Evolutionary conservation across 1,284 basidiomycete genomes (phyloP).

Genomic region (Leccinum griseonigrum): DNA sequence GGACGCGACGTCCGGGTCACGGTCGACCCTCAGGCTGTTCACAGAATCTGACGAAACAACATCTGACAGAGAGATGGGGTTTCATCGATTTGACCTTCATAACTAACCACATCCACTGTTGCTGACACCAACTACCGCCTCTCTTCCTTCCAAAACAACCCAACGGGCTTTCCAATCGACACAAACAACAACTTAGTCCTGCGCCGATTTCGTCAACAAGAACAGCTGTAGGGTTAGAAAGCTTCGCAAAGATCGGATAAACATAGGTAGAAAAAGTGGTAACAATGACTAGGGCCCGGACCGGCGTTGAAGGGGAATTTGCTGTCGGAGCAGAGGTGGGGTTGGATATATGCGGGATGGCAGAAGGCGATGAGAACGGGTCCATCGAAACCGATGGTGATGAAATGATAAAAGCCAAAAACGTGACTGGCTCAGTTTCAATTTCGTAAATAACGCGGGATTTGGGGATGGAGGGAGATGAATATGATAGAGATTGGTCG

Average conservation of each 20-base stretch:
- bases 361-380: slow-evolving; percentile 10
- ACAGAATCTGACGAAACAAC: too few species aligned
- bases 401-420: slow-evolving; percentile 83
- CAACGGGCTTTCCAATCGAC: slow-evolving; percentile 72
- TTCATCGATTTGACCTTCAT: slow-evolving; percentile 62
- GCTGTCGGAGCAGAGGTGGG: slow-evolving; percentile 4
- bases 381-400: slow-evolving; percentile 30
- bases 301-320: slow-evolving; percentile 38
- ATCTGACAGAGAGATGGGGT: too few species aligned
- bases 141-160: slow-evolving; percentile 87
- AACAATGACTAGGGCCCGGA: slow-evolving; percentile 73
- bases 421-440: slow-evolving; percentile 85
- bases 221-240: slow-evolving; percentile 62
- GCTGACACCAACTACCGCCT: slow-evolving; percentile 88
- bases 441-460: slow-evolving; percentile 78
- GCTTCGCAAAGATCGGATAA: slow-evolving; percentile 77
- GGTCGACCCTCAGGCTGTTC: too few species aligned
- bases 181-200: slow-evolving; percentile 76
- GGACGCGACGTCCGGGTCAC: too few species aligned
- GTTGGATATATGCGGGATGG: slow-evolving; percentile 2
- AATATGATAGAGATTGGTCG: slow-evolving; percentile 78
- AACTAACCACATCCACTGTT: slow-evolving; percentile 86
- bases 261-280: slow-evolving; percentile 82
- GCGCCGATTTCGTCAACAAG: slow-evolving; percentile 87
- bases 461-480: slow-evolving; percentile 77